These are phyloP conservation scores for Trapa bicornis DNA, from an alignment of 345 rosid species.

Conservation along the genomic window DNA sequence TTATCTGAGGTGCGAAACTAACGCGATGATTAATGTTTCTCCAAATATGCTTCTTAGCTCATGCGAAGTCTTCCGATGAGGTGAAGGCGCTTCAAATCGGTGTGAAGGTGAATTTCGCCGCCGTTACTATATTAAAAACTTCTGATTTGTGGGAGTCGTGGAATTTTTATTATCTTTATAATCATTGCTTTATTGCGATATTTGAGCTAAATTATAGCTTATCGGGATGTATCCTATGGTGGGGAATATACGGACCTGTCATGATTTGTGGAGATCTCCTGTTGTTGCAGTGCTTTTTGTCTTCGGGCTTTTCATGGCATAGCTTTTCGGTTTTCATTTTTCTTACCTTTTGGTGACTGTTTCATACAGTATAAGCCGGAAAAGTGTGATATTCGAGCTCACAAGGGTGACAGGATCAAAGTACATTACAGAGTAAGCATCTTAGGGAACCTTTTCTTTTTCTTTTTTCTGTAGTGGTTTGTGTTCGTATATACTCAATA, in stretches of 20 bases:
- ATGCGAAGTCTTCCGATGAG: slow-evolving; percentile 58
- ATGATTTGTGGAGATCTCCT: not conserved
- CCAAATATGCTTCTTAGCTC: slow-evolving; percentile 21
- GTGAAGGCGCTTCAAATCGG: slow-evolving; percentile 90
- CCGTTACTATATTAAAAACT: not conserved
- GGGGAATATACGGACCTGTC: not conserved
- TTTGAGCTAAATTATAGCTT: not conserved
- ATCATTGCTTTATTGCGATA: not conserved
- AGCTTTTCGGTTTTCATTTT: not conserved
- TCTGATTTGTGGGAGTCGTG: not conserved
- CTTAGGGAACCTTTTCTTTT: not conserved
- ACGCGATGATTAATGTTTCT: not conserved
- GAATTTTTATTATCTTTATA: not conserved
- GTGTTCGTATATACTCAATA: not conserved
- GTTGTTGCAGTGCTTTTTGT: not conserved
- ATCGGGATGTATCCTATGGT: not conserved
- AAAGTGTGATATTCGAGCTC: slow-evolving; percentile 74
- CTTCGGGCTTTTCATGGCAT: not conserved
- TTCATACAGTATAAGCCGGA: slow-evolving; percentile 20
- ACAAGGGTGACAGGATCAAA: slow-evolving; percentile 79
- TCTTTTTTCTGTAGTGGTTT: not conserved
- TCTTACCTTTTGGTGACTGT: not conserved
- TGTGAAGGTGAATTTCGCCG: slow-evolving; percentile 44
- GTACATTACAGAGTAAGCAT: slow-evolving; percentile 67
- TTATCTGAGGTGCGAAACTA: not conserved